These are phyloP conservation scores for Helotiales sp. DNA, from an alignment of 2,329 filamentous ascomycete genomes.

Conservation along the genomic window DNA sequence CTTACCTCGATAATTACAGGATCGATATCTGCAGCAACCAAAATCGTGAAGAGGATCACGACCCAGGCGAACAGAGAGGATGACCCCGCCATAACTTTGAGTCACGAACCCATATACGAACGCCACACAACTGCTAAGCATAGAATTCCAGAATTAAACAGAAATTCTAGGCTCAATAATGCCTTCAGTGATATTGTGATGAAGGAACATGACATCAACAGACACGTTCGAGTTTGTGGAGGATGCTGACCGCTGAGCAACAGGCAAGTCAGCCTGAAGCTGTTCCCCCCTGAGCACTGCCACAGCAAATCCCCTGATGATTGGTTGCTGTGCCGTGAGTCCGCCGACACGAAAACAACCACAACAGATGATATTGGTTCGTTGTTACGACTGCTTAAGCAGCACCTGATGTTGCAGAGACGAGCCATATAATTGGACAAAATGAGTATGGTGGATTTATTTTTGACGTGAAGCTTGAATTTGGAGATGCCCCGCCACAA, in stretches of 20 bases:
- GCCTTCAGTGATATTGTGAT: neutral
- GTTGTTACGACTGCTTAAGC: too few relatives aligned
- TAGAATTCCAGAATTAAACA: neutral
- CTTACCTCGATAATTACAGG: slow-evolving; percentile 43
- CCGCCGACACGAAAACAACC: too few relatives aligned
- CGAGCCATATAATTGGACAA: too few relatives aligned
- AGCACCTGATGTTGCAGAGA: too few relatives aligned
- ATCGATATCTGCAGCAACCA: slow-evolving; percentile 51
- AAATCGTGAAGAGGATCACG: slow-evolving; percentile 1
- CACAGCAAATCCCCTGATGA: too few relatives aligned
- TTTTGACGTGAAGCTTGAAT: neutral
- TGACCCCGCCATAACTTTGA: neutral
- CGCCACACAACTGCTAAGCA: neutral
- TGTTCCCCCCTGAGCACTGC: too few relatives aligned
- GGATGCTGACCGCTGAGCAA: too few relatives aligned
- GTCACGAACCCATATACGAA: neutral
- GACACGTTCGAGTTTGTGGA: neutral
- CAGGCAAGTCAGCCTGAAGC: too few relatives aligned
- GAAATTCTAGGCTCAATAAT: neutral
- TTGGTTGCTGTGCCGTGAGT: too few relatives aligned
- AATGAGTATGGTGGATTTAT: neutral
- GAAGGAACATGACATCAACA: slow-evolving; percentile 6
- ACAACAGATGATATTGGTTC: too few relatives aligned
- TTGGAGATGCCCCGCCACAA: too few relatives aligned
- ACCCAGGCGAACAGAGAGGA: neutral